Evolutionary conservation across 768 basidiomycete species (phyloP), one percentile per base, ranked within the genome.

Genomic region (Auricularia sp.): DNA sequence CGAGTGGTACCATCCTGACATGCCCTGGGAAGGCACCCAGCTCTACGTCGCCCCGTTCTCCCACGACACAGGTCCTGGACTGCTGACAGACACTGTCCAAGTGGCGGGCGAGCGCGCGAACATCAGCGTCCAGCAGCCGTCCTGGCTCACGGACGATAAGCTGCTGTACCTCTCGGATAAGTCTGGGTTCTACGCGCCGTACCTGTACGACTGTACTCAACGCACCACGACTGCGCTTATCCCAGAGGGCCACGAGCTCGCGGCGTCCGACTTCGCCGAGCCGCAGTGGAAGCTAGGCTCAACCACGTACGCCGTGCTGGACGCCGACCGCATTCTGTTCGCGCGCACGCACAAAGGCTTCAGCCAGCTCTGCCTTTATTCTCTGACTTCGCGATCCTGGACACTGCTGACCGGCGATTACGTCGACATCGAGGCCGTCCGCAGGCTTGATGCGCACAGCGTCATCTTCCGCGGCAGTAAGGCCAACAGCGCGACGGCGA

Each of bases 1-100:
- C 51, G 79, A 86, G 66, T 89, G 88, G 89, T 79, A 73, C 67
- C 65, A 62, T 18, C 16, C 58, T 0, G 80, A 85, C 66, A 85
- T 87, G 85, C 83, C 89, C 14, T 92, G 88, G 87, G 83, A 88
- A 69, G 86, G 85, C 3, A 76, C 80, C 1, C 75, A 82, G 68
- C 77, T 90, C 65, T 77, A 80, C 70, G 69, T 85, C 39, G 87
- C 82, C 39, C 51, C 64, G 3, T 61, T 76, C n/a, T 61, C 64
- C 1, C 65, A 62, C 18, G 64, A 70, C 33, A 73, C 42, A 66
- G 3, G 35, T 3, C 72, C 29, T 59, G 29, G 29, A 29, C 29
- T 29, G 29, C 29, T 84, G 36, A 65, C 71, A 63, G 79, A 81
- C 66, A 64, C 70, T 14, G 75, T 68, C 18, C 76, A 74, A 35